phyloP scores from a whole-genome alignment of 2,329 filamentous ascomycete genomes.

The Diaporthe ilicicola region DNA sequence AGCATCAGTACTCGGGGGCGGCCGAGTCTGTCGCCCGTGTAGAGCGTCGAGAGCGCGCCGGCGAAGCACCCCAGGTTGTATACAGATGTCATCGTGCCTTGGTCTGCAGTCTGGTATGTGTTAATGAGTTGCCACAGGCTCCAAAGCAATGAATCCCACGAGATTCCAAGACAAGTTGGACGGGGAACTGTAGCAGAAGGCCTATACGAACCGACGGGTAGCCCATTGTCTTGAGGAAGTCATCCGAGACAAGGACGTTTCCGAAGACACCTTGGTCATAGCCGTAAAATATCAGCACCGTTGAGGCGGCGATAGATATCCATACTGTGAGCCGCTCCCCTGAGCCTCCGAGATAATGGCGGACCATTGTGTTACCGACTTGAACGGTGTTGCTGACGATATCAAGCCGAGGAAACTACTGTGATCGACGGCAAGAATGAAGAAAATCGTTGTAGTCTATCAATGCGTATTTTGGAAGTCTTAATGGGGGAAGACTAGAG shows the following conservation, averaged over 20 bases:
- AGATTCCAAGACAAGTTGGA: too few relatives aligned
- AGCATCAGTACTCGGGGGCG: slow-evolving; percentile 36
- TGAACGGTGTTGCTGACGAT: not conserved
- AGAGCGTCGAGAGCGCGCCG: slow-evolving; percentile 35
- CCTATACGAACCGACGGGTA: slow-evolving; percentile 31
- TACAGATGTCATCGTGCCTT: slow-evolving; percentile 36
- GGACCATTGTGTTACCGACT: not conserved
- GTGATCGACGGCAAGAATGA: not conserved
- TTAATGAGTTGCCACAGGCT: too few relatives aligned
- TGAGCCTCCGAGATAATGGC: slow-evolving; percentile 56
- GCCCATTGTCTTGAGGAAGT: slow-evolving; percentile 38
- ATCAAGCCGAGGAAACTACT: not conserved
- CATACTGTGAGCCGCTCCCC: slow-evolving; percentile 59
- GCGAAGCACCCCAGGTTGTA: slow-evolving; percentile 38
- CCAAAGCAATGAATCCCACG: too few relatives aligned
- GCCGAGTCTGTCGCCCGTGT: slow-evolving; percentile 36
- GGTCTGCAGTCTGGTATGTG: too few relatives aligned
- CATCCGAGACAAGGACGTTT: slow-evolving; percentile 40
- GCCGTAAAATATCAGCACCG: slow-evolving; percentile 59
- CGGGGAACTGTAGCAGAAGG: too few relatives aligned
- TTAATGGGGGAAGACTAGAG: not conserved
- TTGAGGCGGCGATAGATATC: slow-evolving; percentile 60
- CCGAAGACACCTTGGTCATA: slow-evolving; percentile 50
- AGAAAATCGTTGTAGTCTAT: not conserved
- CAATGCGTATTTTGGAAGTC: too few relatives aligned